phyloP scores from a whole-genome alignment of 2,329 filamentous ascomycete species.

The Catunica adiposa region DNA sequence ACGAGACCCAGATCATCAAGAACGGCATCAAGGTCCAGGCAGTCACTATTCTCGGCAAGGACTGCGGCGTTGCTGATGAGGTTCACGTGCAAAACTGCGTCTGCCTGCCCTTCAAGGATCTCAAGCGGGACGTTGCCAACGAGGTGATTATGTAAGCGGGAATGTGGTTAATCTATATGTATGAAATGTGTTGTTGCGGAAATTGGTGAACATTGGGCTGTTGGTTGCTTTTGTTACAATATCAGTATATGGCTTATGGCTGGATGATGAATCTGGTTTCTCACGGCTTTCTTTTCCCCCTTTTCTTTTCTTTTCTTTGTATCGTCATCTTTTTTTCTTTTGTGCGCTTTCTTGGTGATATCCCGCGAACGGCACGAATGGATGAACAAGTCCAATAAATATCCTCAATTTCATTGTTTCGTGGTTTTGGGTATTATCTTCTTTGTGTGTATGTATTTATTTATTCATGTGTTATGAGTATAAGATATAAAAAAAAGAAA shows the following conservation, averaged over 20 bases:
- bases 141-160: slow-evolving; percentile 76
- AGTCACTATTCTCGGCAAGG: slow-evolving; percentile 93
- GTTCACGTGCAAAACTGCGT: slow-evolving; percentile 95
- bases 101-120: slow-evolving; percentile 91
- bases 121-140: slow-evolving; percentile 85
- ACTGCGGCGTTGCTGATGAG: slow-evolving; percentile 85
- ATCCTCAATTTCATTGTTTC: background rate
- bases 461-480: background rate
- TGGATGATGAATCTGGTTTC: background rate
- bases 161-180: background rate
- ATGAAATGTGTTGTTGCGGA: background rate
- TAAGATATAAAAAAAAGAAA: background rate
- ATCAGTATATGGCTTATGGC: background rate
- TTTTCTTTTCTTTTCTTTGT: background rate
- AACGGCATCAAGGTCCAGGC: slow-evolving; percentile 97
- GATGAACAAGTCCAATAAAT: background rate
- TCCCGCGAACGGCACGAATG: background rate
- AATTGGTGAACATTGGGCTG: background rate
- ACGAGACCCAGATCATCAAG: slow-evolving; percentile 89
- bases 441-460: background rate
- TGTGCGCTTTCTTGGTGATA: background rate
- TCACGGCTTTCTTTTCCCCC: background rate
- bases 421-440: background rate
- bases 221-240: slow-evolving; percentile 1
- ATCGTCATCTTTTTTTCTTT: background rate